Evolutionary conservation across 2,329 filamentous ascomycete genomes (phyloP).

Genomic region (Cytospora chrysosperma): DNA sequence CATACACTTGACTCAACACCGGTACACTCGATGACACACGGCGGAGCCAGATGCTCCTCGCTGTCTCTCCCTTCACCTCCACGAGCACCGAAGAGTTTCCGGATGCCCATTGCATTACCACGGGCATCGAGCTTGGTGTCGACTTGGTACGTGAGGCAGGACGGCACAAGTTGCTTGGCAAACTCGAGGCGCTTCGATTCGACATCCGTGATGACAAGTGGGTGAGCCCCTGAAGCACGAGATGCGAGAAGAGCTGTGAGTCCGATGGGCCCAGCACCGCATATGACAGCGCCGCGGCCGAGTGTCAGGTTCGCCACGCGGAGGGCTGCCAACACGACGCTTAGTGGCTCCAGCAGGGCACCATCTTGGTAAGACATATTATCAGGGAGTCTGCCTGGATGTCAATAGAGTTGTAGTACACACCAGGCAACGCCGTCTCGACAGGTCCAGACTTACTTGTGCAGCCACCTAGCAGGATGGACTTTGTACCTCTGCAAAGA

Average conservation of each 20-base stretch:
- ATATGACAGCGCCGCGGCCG: slow-evolving; percentile 56
- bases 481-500: slow-evolving; percentile 61
- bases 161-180: slow-evolving; percentile 56
- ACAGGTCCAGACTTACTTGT: slow-evolving; percentile 36
- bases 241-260: slow-evolving; percentile 57
- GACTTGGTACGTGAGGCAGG: slow-evolving; percentile 54
- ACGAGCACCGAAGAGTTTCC: slow-evolving; percentile 49
- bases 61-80: slow-evolving; percentile 24
- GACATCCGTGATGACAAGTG: slow-evolving; percentile 63
- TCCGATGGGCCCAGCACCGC: slow-evolving; percentile 64
- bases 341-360: slow-evolving; percentile 63
- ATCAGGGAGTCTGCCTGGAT: slow-evolving; percentile 45
- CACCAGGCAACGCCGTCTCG: background rate
- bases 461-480: slow-evolving; percentile 60
- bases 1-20: slow-evolving; percentile 63
- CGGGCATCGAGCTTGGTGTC: slow-evolving; percentile 44
- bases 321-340: slow-evolving; percentile 62
- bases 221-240: slow-evolving; percentile 61
- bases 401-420: background rate
- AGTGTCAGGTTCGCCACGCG: slow-evolving; percentile 51
- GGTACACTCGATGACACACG: slow-evolving; percentile 63
- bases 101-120: slow-evolving; percentile 51
- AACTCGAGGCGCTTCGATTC: slow-evolving; percentile 56
- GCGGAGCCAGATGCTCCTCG: slow-evolving; percentile 56
- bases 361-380: slow-evolving; percentile 57